Base-by-base conservation (phyloP, 805 yeast species). In the Maudiozyma bulderi region DNA sequence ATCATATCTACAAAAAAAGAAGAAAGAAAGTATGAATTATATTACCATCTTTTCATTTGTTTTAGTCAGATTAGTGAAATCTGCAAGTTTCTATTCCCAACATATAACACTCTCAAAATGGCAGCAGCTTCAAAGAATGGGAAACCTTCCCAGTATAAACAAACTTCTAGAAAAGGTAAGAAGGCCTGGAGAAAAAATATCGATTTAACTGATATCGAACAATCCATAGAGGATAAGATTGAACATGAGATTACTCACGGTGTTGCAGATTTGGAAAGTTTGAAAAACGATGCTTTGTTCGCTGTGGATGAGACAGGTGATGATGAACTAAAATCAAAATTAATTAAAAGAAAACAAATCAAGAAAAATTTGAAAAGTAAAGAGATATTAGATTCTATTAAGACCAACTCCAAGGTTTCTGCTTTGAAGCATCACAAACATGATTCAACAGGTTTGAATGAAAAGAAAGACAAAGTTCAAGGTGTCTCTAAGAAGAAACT, bases 141-240 rank as follows among this genome's bases (percentile, higher is more conserved):
- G 40, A 74, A 80, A 65, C 87, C 90, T 11, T 64, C 78, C 26
- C 81, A 76, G 56, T 75, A 73, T 56, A 70, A 70, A 42, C 96
- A 90, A 68, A 61, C 84, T 5, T 88, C 96, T 7, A 77, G 98
- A 61, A 93, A 93, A 72, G 95, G 96, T 42, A 91, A 86, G 75
- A 83, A 77, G 64, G 85, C 97, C 5, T 93, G 99, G 99, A 82
- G 97, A 68, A 93, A 91, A 69, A 87, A 93, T 66, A 85, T 93
- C 50, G 95, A 93, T 65, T 70, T 93, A 15, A 81, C 79, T 28
- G 96, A 88, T 54, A 72, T 93, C 45, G 88, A 85, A 60, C 66
- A 69, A 33, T 84, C 84, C 10, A 69, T 91, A 39, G 91, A 83
- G 56, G 80, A 77, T 42, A 73, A 74, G 46, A 73, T 88, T 50